Evolutionary conservation across 1,284 basidiomycete species (phyloP).

Genomic region (Tilletiaria anomala): DNA sequence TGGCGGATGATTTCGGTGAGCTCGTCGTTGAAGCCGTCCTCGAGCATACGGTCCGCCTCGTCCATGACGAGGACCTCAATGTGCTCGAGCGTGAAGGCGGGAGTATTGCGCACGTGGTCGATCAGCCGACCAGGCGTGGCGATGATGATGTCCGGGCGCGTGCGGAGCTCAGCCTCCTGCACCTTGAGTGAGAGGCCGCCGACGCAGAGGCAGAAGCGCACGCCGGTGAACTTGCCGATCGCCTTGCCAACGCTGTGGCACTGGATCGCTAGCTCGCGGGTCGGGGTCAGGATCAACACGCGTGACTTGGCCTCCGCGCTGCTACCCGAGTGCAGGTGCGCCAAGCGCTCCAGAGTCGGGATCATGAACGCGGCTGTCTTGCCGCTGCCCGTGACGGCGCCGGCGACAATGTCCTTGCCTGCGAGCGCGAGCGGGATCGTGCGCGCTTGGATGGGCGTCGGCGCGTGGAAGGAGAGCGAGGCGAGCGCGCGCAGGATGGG

Average conservation of each 20-base stretch:
- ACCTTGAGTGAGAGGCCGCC: constrained; percentile 76
- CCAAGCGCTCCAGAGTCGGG: constrained; percentile 75
- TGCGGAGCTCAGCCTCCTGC: constrained; percentile 69
- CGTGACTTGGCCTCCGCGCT: constrained; percentile 52
- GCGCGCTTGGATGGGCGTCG: constrained; percentile 87
- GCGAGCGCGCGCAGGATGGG: constrained; percentile 74
- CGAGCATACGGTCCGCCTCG: constrained; percentile 94
- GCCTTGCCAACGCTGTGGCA: constrained; percentile 80
- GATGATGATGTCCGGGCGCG: constrained; percentile 78
- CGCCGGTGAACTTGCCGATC: constrained; percentile 70
- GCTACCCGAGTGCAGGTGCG: constrained; percentile 5
- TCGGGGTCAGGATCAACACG: constrained; percentile 81
- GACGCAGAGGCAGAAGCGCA: constrained; percentile 72
- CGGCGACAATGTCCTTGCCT: constrained; percentile 88
- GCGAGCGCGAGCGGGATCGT: constrained; percentile 82
- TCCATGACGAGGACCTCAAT: constrained; percentile 88
- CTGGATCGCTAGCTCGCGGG: constrained; percentile 83
- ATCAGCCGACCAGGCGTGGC: constrained; percentile 92
- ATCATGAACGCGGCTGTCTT: constrained; percentile 94
- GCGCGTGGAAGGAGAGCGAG: constrained; percentile 62
- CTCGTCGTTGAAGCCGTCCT: constrained; percentile 93
- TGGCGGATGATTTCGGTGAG: constrained; percentile 80
- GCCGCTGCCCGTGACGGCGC: constrained; percentile 85
- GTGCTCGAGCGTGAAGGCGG: constrained; percentile 78
- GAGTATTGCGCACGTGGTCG: constrained; percentile 90